phyloP scores from a whole-genome alignment of 441 rosid species.

The Melastoma candidum region DNA sequence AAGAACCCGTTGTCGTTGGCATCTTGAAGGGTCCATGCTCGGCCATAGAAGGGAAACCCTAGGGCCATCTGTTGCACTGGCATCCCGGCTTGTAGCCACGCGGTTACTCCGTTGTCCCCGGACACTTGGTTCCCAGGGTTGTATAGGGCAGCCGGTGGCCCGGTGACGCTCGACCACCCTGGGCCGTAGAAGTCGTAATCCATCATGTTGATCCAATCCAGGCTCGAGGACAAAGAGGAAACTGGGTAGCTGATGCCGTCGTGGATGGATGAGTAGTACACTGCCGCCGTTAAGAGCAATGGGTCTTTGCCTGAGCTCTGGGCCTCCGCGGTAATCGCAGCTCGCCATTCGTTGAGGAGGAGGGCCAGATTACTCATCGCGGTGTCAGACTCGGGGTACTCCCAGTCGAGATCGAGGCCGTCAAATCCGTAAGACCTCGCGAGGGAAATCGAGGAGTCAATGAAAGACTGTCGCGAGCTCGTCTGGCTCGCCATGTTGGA shows the following conservation, averaged over 20 bases:
- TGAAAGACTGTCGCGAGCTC: constrained; percentile 21
- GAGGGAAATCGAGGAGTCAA: constrained; percentile 26
- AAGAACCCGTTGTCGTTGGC: constrained; percentile 25
- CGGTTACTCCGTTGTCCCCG: constrained; percentile 30
- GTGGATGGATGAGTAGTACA: constrained; percentile 22
- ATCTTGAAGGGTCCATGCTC: constrained; percentile 29
- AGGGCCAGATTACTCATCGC: constrained; percentile 24
- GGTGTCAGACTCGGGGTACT: constrained; percentile 17
- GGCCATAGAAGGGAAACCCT: constrained; percentile 27
- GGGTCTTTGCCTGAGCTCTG: constrained; percentile 4
- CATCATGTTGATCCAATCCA: constrained; percentile 64
- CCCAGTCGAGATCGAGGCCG: constrained; percentile 43
- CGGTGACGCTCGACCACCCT: constrained; percentile 32
- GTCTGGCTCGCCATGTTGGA: constrained; percentile 27
- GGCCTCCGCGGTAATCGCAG: constrained; percentile 20
- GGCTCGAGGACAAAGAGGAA: constrained; percentile 23
- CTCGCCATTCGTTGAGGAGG: constrained; percentile 26
- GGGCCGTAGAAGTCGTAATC: constrained; percentile 51
- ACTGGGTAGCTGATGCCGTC: constrained; percentile 29
- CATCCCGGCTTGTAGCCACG: constrained; percentile 43
- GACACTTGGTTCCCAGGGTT: constrained; percentile 30
- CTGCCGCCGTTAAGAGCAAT: constrained; percentile 32
- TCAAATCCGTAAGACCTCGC: constrained; percentile 26
- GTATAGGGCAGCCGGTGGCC: constrained; percentile 51
- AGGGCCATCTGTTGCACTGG: constrained; percentile 11